Evolutionary conservation across 73 alveolate species (phyloP).

Genomic region (Paramecium biaurelia): DNA sequence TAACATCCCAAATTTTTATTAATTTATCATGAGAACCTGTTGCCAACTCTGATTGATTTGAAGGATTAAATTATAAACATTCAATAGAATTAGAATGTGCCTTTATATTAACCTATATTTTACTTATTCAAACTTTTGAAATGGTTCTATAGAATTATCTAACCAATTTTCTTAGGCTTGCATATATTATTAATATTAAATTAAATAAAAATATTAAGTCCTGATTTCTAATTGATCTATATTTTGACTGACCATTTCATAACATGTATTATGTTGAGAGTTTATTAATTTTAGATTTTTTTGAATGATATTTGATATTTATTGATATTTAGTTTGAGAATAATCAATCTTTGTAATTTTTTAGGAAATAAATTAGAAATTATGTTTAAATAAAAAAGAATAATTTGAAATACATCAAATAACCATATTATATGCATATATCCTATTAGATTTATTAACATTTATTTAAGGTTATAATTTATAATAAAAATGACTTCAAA

Average conservation of each 20-base stretch:
- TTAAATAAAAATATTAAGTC: neutral
- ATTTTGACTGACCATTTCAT: neutral
- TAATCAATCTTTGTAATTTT: too few species aligned
- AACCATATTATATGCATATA: too few species aligned
- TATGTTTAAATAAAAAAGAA: too few species aligned
- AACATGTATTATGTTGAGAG: neutral
- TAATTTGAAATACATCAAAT: too few species aligned
- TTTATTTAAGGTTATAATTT: neutral
- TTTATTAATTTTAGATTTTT: too few species aligned
- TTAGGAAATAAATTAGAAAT: neutral
- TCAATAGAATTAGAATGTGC: constrained; percentile 23
- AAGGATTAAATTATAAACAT: constrained; percentile 7
- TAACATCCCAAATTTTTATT: constrained; percentile 32
- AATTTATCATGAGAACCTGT: constrained; percentile 34
- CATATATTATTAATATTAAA: neutral
- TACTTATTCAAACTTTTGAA: neutral
- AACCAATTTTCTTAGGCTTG: neutral
- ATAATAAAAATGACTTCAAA: neutral
- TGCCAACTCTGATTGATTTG: neutral
- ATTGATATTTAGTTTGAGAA: too few species aligned
- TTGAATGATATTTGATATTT: neutral
- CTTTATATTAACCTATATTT: neutral
- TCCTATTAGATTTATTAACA: neutral
- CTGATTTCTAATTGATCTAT: neutral
- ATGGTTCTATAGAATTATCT: neutral